Evolutionary conservation across 345 rosid genomes (phyloP).

Genomic region (Populus pruinosa): DNA sequence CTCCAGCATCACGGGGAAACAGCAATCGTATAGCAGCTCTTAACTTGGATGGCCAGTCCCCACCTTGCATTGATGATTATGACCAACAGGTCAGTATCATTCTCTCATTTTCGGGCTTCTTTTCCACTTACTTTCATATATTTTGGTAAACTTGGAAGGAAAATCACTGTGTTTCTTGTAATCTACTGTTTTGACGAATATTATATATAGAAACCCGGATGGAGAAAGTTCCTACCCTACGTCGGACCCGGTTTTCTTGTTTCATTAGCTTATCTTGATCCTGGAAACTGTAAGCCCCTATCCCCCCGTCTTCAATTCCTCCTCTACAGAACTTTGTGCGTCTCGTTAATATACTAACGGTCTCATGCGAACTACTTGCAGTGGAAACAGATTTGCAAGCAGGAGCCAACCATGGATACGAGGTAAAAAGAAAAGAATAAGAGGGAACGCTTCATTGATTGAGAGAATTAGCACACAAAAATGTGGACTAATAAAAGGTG

Average conservation of each 20-base stretch:
- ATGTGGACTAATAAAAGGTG: neutral
- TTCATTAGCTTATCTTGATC: conserved; percentile 34
- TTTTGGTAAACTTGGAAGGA: neutral
- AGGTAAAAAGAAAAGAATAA: neutral
- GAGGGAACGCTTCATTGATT: too few species aligned
- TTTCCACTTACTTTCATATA: too few species aligned
- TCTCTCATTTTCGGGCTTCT: neutral
- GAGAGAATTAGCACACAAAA: too few species aligned
- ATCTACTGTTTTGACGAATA: too few species aligned
- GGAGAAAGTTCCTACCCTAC: conserved; percentile 25
- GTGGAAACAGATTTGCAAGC: conserved; percentile 36
- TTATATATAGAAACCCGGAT: conserved; percentile 14
- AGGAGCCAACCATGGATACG: conserved; percentile 30
- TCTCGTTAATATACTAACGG: neutral
- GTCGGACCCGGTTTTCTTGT: conserved; percentile 37
- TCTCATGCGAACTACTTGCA: neutral
- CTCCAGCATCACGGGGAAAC: neutral
- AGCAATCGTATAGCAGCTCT: neutral
- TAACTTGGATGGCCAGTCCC: neutral
- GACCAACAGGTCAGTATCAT: neutral
- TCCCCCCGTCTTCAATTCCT: neutral
- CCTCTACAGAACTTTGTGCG: neutral
- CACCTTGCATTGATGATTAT: neutral
- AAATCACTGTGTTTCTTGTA: too few species aligned
- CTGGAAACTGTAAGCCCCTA: conserved; percentile 15